Conservation (phyloP, 106 monocot species). For the Platanthera zijinensis region DNA sequence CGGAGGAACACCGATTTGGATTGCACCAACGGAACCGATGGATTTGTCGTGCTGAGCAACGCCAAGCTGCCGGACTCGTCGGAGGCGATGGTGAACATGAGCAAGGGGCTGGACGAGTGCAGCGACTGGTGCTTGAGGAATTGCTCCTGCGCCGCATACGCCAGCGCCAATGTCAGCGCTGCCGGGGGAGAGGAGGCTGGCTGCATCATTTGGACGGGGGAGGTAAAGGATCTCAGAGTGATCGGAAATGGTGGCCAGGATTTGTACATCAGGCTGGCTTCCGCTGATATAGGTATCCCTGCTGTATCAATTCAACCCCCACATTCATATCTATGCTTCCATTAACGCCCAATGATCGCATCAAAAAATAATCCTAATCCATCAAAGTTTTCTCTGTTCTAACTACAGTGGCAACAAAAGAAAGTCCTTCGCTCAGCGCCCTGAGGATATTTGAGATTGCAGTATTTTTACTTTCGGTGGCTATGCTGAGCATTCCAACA, state of each 20-base stretch:
- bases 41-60: conserved; percentile 18
- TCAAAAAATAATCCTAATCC: too few relatives aligned
- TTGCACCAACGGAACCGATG: conserved; percentile 34
- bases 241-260: conserved; percentile 22
- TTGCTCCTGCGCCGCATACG: conserved; percentile 32
- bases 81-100: conserved; percentile 21
- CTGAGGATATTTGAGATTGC: not conserved
- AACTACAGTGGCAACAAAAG: not conserved
- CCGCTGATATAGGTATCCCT: conserved; percentile 9
- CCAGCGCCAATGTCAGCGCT: conserved; percentile 11
- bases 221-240: conserved; percentile 21
- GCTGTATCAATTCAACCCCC: too few relatives aligned
- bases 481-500: not conserved
- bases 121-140: conserved; percentile 23
- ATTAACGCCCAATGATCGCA: too few relatives aligned
- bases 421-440: not conserved
- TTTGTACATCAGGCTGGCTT: conserved; percentile 24
- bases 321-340: too few relatives aligned
- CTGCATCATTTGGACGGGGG: conserved; percentile 25
- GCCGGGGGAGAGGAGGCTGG: conserved; percentile 6
- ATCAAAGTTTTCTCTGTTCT: not conserved
- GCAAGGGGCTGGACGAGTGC: conserved; percentile 37
- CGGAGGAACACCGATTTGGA: conserved; percentile 18
- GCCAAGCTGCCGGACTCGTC: conserved; percentile 35
- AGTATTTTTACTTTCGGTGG: not conserved